phyloP scores from a whole-genome alignment of 495 filamentous ascomycete genomes.

The Xylaria grammica region DNA sequence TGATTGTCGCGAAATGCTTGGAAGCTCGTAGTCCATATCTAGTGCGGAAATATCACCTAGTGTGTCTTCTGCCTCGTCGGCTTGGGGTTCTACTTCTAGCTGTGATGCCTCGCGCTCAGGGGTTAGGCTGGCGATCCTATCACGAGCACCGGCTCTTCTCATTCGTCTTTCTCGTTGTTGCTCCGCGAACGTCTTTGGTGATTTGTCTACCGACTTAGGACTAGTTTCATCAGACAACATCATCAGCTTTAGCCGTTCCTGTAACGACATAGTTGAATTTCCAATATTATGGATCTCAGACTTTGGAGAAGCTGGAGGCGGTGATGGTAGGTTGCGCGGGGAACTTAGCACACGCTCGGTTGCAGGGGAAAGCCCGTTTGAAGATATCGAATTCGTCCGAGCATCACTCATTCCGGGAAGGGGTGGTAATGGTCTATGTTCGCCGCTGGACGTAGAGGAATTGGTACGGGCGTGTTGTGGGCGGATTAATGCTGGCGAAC shows the following conservation, averaged over 20 bases:
- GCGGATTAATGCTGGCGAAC: constrained; percentile 38
- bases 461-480: constrained; percentile 60
- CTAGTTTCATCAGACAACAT: constrained; percentile 69
- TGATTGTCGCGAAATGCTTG: constrained; percentile 88
- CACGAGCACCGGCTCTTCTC: constrained; percentile 56
- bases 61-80: constrained; percentile 46
- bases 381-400: constrained; percentile 46
- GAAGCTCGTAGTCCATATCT: constrained; percentile 64
- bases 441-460: constrained; percentile 72
- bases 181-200: constrained; percentile 45
- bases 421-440: constrained; percentile 77
- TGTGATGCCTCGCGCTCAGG: constrained; percentile 43
- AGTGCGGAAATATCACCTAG: constrained; percentile 59
- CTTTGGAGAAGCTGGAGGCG: constrained; percentile 70
- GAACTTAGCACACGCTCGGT: constrained; percentile 66
- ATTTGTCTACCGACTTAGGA: constrained; percentile 47
- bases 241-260: constrained; percentile 83
- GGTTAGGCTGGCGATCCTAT: constrained; percentile 52
- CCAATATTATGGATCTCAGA: constrained; percentile 72
- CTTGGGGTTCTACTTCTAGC: constrained; percentile 9
- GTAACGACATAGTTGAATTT: constrained; percentile 73
- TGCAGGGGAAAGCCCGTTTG: constrained; percentile 59
- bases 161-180: constrained; percentile 67
- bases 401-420: constrained; percentile 59
- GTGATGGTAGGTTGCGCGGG: constrained; percentile 68